Base-by-base conservation (phyloP, 2,329 filamentous ascomycete genomes). In the Curvularia spicifera region DNA sequence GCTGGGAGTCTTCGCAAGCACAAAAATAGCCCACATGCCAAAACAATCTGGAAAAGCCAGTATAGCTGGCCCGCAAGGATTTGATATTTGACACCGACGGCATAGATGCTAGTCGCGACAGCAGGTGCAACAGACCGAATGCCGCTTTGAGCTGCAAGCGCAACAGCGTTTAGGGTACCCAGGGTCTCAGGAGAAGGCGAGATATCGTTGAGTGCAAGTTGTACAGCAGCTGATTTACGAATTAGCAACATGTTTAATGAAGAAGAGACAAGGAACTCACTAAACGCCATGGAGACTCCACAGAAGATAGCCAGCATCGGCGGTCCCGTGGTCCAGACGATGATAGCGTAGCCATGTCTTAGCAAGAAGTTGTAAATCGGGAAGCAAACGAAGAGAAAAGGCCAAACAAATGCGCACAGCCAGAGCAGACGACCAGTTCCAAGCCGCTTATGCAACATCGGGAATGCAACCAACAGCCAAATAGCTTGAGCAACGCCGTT, bases 161-260 rank as follows among this genome's bases (percentile, higher is more conserved):
- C 84, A 0, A 91, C 66, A 0, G 88, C 88, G 66, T 94, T 94
- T 28, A 95, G 78, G 0, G 86, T 91, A 0, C 88, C 90, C 9
- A 94, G 79, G 0, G 86, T 84, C 42, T 81, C 79, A 1, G 85
- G 83, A 9, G 82, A 85, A 0, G 91, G 91, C 0, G 87, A 83
- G 2, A 90, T 85, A 57, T 93, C 89, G 73, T 94, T 94, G 31
- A 94, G 71, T 0, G 87, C 86, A 8, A 94, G 85, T 78, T 93
- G 90, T 0, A 88, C 83, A 1, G 82, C 87, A 0, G 89, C 78
- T 80, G 45, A 4, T 9, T 4, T 20, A 8, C 4, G 35, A 10
- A 43, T 65, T 42, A 67, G 59, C 10, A 45, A 46, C n/a, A 9
- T 2, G 49, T 12, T 26, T 1, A 29, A 8, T 33, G 26, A 7